Percentiles rank a stretch among this genome's conserved stretches.
These are phyloP conservation scores for Nicotiana knightiana DNA, from an alignment of 257 asterid species.

Conservation along the genomic window DNA sequence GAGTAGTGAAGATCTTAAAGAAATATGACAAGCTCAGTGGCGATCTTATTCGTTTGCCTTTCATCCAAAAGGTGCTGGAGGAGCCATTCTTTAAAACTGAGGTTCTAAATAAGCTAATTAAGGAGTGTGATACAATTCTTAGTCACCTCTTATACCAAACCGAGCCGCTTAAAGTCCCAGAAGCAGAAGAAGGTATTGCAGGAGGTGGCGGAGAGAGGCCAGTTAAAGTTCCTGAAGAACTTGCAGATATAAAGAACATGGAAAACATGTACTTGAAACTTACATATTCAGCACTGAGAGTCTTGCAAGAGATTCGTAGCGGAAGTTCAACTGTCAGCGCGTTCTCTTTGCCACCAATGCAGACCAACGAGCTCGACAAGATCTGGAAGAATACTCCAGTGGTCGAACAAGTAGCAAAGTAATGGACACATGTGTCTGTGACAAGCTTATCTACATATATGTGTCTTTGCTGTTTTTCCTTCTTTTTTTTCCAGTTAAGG, in stretches of 20 bases:
- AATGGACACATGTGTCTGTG: neutral
- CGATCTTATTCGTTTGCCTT: conserved; percentile 52
- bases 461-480: neutral
- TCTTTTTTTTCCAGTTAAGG: neutral
- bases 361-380: conserved; percentile 25
- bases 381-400: conserved; percentile 25
- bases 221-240: conserved; percentile 45
- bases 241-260: conserved; percentile 47
- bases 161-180: neutral
- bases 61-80: conserved; percentile 55
- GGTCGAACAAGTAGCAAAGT: conserved; percentile 32
- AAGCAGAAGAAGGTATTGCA: neutral
- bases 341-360: conserved; percentile 73
- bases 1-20: conserved; percentile 71
- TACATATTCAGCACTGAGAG: conserved; percentile 49
- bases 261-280: conserved; percentile 58
- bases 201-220: conserved; percentile 10
- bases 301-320: conserved; percentile 53
- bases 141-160: conserved; percentile 42
- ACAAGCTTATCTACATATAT: neutral
- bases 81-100: conserved; percentile 63
- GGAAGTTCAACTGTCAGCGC: conserved; percentile 59
- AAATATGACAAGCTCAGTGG: conserved; percentile 74
- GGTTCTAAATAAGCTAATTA: conserved; percentile 44
- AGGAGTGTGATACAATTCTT: conserved; percentile 62